Percentiles rank a stretch among this genome's conserved stretches.
Conservation (phyloP, 768 basidiomycete genomes). For the Auricularia sp. region DNA sequence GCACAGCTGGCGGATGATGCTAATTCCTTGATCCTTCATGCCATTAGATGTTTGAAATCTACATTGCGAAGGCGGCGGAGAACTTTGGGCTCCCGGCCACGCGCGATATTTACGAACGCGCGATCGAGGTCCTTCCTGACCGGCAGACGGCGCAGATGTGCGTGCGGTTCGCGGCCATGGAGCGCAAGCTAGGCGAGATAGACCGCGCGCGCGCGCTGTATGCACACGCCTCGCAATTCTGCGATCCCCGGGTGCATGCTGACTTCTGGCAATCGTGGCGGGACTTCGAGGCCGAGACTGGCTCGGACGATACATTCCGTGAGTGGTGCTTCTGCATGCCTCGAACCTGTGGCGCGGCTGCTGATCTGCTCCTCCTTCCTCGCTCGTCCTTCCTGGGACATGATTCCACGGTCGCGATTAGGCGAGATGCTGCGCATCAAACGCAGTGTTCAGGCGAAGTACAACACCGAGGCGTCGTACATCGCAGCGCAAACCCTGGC, state of each 20-base stretch:
- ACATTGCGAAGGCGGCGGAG: conserved; percentile 92
- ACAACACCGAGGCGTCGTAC: conserved; percentile 94
- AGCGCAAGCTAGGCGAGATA: conserved; percentile 97
- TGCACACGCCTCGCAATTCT: conserved; percentile 97
- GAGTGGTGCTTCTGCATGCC: conserved; percentile 21
- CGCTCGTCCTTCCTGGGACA: neutral
- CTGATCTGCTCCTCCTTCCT: neutral
- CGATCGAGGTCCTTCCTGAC: conserved; percentile 87
- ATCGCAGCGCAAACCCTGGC: conserved; percentile 83
- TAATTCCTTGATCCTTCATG: conserved; percentile 1
- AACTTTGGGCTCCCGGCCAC: conserved; percentile 96
- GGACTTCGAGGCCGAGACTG: conserved; percentile 94
- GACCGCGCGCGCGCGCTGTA: conserved; percentile 94
- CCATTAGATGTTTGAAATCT: conserved; percentile 84
- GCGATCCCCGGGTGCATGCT: conserved; percentile 84
- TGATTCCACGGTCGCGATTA: neutral
- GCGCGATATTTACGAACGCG: conserved; percentile 90
- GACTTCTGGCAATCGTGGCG: conserved; percentile 98
- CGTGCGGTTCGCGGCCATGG: conserved; percentile 86
- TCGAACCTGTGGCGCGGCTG: neutral
- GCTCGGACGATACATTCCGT: conserved; percentile 93
- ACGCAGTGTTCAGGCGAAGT: conserved; percentile 95
- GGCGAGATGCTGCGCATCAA: conserved; percentile 91
- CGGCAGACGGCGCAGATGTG: conserved; percentile 96
- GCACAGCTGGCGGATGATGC: conserved; percentile 1